Percentiles rank a stretch among this genome's conserved stretches.
These are phyloP conservation scores for Gossypium gossypioides DNA, from an alignment of 441 rosid species.

Conservation along the genomic window DNA sequence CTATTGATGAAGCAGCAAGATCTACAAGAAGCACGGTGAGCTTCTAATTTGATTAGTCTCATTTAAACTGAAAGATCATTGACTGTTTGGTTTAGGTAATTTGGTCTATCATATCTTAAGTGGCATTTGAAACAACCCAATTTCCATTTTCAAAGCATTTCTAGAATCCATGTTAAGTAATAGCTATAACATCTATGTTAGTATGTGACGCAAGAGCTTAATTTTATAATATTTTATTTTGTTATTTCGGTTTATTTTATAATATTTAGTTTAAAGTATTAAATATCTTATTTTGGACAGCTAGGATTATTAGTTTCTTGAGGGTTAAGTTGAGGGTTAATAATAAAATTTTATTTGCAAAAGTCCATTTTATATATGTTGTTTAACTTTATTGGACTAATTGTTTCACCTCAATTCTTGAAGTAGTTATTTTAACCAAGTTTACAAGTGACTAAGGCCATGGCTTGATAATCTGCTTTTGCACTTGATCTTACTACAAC, in stretches of 20 bases:
- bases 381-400: too few species aligned
- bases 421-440: too few species aligned
- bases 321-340: too few species aligned
- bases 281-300: too few species aligned
- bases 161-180: not conserved
- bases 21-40: conserved; percentile 82
- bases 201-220: not conserved
- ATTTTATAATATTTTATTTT: too few species aligned
- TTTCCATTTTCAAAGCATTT: not conserved
- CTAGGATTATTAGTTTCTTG: too few species aligned
- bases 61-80: not conserved
- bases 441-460: too few species aligned
- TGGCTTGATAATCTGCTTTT: too few species aligned
- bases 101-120: not conserved
- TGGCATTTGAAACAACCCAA: not conserved
- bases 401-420: too few species aligned
- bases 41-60: conserved; percentile 5
- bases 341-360: too few species aligned
- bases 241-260: not conserved
- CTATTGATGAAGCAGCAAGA: conserved; percentile 86
- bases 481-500: too few species aligned
- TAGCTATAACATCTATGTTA: not conserved
- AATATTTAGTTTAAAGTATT: not conserved
- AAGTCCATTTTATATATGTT: too few species aligned
- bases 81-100: not conserved